phyloP scores from a whole-genome alignment of 2,329 filamentous ascomycete species.

The Fusarium sp. region DNA sequence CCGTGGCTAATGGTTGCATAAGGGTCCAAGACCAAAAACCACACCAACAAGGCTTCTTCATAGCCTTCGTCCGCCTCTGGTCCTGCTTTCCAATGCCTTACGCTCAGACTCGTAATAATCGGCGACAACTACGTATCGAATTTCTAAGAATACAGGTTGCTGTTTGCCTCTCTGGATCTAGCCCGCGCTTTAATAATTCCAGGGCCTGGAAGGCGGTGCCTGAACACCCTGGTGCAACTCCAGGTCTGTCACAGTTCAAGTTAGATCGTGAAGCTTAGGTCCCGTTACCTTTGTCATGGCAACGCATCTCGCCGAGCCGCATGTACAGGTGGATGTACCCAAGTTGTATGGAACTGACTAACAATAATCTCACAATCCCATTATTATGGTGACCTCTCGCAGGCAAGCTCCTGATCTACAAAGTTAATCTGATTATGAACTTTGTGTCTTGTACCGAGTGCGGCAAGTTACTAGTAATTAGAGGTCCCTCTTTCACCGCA shows the following conservation, averaged over 20 bases:
- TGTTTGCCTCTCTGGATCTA: slow-evolving; percentile 11
- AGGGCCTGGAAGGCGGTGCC: slow-evolving; percentile 5
- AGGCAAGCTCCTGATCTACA: slow-evolving; percentile 7
- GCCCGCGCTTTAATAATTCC: background rate
- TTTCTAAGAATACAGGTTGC: slow-evolving; percentile 19
- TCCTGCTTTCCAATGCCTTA: background rate
- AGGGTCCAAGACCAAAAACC: slow-evolving; percentile 25
- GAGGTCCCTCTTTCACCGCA: background rate
- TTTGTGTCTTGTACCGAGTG: background rate
- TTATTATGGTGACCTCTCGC: background rate
- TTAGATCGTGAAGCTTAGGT: slow-evolving; percentile 28
- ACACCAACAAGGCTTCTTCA: background rate
- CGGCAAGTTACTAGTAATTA: background rate
- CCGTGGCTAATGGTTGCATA: slow-evolving; percentile 27
- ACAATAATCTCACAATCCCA: background rate
- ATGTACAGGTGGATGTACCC: background rate
- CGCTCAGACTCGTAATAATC: background rate
- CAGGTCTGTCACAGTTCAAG: slow-evolving; percentile 16
- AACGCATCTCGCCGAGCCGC: slow-evolving; percentile 31
- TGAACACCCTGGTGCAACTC: slow-evolving; percentile 1
- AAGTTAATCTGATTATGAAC: background rate
- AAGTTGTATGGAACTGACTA: background rate
- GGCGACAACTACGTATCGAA: background rate
- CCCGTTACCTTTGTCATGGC: slow-evolving; percentile 36
- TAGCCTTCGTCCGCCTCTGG: background rate